A percentile compares a stretch with the other conserved stretches of the same genome.
Evolutionary conservation across 768 basidiomycete genomes (phyloP).

Genomic region (Mrakia blollopis): DNA sequence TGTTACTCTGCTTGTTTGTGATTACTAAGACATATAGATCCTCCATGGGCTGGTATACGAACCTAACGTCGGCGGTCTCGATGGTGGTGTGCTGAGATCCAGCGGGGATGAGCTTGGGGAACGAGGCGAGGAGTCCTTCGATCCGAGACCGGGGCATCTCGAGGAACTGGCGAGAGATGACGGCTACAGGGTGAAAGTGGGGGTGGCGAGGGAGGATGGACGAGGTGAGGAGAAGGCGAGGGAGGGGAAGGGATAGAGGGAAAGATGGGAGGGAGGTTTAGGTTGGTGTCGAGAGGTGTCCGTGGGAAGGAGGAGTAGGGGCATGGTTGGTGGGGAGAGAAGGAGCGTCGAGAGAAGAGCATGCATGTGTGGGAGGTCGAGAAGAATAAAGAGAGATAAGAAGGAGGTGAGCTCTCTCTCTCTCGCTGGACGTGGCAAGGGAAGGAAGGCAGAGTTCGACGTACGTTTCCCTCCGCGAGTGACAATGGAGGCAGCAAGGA

Average conservation of each 20-base stretch:
- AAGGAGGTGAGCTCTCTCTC: neutral
- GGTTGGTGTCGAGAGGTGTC: neutral
- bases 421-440: neutral
- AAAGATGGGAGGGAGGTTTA: neutral
- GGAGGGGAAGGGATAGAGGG: neutral
- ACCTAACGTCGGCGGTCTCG: conserved; percentile 89
- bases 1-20: conserved; percentile 98
- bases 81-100: conserved; percentile 95
- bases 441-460: conserved; percentile 36
- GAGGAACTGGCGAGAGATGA: conserved; percentile 87
- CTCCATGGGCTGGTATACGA: conserved; percentile 93
- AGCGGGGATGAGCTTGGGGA: conserved; percentile 92
- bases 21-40: conserved; percentile 95
- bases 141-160: conserved; percentile 88
- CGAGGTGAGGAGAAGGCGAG: no score
- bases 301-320: neutral
- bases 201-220: neutral
- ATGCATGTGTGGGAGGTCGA: neutral
- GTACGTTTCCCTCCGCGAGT: conserved; percentile 87
- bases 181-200: conserved; percentile 53
- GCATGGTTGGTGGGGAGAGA: neutral
- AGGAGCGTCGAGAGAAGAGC: neutral
- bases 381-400: neutral
- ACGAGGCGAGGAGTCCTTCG: conserved; percentile 91
- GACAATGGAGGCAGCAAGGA: conserved; percentile 89